Evolutionary conservation across 192 early-diverging fungal genomes (phyloP), one percentile per base, ranked within the genome.

Genomic region (Coemansia sp.): DNA sequence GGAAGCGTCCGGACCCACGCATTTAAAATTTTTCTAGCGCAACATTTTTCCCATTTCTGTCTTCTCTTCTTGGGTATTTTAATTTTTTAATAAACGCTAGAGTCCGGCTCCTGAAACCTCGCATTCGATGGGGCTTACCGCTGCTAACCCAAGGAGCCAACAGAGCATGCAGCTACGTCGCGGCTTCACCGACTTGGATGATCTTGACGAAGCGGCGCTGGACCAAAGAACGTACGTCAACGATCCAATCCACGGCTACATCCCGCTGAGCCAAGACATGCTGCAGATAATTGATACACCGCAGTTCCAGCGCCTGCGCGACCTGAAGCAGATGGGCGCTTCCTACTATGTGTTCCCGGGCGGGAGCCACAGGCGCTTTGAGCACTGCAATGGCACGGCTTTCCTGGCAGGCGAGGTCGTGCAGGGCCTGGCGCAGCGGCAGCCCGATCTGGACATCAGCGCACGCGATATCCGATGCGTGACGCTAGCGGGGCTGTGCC

Each of bases 221-320:
- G 57, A 55, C 28, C 42, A 30, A n/a, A 28, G n/a, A 25, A 78
- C 64, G 35, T 71, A 78, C 38, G 30, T 78, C 42, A 78, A 78
- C 55, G 75, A 78, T 33, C 69, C 75, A 4, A 71, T 78, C 33
- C 64, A 72, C 32, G 89, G 89, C 7, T 88, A 87, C 73, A 93
- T 98, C 52, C 65, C 77, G 18, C 77, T 98, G 7, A 89, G 87
- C 51, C 67, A 82, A 32, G 69, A 81, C 33, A 76, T 72, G 43
- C 71, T 94, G 21, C 72, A 86, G 31, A 75, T 88, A 35, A 91
- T 97, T 22, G 96, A 98, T 60, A 98, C 96, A 10, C 86, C 89
- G 7, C 93, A 98, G 81, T 98, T 98, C 64, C 96, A 98, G 71
- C 82, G 96, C 24, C 83, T 98, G 51, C 88, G 95, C n/a, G 85